A percentile compares a stretch with the other conserved stretches of the same genome.
These are phyloP conservation scores for Penicillium antarcticum DNA, from an alignment of 495 filamentous ascomycete species.

Conservation along the genomic window DNA sequence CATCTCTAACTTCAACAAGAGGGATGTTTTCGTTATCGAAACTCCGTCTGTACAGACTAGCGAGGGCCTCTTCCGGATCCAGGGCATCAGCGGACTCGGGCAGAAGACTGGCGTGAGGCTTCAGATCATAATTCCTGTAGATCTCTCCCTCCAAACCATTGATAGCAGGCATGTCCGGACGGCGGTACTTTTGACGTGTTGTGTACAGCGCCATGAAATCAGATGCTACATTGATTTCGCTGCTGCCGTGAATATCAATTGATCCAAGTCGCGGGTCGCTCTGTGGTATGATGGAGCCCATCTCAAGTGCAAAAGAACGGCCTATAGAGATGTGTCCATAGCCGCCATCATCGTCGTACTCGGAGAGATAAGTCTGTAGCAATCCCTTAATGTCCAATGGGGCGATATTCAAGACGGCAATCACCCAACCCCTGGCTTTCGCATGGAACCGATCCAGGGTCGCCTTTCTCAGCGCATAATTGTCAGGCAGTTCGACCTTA, in stretches of 20 bases:
- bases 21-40: constrained; percentile 62
- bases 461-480: constrained; percentile 70
- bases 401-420: constrained; percentile 72
- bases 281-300: constrained; percentile 82
- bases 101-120: constrained; percentile 4
- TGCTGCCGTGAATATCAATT: constrained; percentile 67
- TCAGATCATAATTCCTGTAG: constrained; percentile 11
- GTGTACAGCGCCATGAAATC: constrained; percentile 97
- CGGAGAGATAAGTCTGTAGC: constrained; percentile 90
- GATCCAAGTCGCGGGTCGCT: constrained; percentile 80
- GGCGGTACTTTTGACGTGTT: constrained; percentile 90
- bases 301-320: constrained; percentile 91
- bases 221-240: constrained; percentile 81
- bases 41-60: constrained; percentile 64
- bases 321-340: constrained; percentile 90
- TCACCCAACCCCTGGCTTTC: constrained; percentile 77
- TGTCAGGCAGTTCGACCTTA: constrained; percentile 84
- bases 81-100: constrained; percentile 21
- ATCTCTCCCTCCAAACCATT: constrained; percentile 10
- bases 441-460: constrained; percentile 77
- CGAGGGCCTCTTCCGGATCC: constrained; percentile 33
- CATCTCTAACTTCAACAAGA: constrained; percentile 72
- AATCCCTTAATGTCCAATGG: constrained; percentile 94
- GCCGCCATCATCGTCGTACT: constrained; percentile 80
- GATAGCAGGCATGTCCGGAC: constrained; percentile 58